A percentile compares a stretch with the other conserved stretches of the same genome.
phyloP scores from a whole-genome alignment of 345 rosid genomes.

The Diplotaxis tenuifolia region DNA sequence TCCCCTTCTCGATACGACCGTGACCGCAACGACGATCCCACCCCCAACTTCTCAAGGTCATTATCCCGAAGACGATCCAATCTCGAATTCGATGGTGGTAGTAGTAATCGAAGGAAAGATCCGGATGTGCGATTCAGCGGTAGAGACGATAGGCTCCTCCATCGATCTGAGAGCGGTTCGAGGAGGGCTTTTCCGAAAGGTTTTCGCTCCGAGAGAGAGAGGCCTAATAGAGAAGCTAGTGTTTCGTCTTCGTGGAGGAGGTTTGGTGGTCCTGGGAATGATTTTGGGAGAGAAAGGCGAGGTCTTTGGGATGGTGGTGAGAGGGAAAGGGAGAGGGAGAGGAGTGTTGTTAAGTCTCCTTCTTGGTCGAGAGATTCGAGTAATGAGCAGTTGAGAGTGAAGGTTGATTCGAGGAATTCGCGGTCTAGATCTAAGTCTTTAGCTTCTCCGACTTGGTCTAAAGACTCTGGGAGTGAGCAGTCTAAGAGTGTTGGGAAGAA shows the following conservation, averaged over 20 bases:
- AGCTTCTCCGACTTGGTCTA: slow-evolving; percentile 76
- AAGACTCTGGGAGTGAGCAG: slow-evolving; percentile 83
- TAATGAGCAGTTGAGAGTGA: slow-evolving; percentile 40
- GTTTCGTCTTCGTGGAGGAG: slow-evolving; percentile 82
- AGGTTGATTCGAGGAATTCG: slow-evolving; percentile 40
- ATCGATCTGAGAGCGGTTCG: slow-evolving; percentile 76
- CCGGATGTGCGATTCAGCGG: slow-evolving; percentile 48
- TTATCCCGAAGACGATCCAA: slow-evolving; percentile 56
- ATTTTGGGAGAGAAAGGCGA: slow-evolving; percentile 38
- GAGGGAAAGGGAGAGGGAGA: slow-evolving; percentile 44
- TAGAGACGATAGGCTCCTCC: slow-evolving; percentile 44
- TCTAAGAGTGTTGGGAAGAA: slow-evolving; percentile 52
- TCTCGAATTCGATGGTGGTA: slow-evolving; percentile 54
- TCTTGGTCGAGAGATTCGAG: slow-evolving; percentile 55
- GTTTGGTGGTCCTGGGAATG: slow-evolving; percentile 49
- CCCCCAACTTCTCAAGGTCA: slow-evolving; percentile 39
- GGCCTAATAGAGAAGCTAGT: slow-evolving; percentile 68
- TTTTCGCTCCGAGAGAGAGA: slow-evolving; percentile 79
- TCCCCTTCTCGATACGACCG: slow-evolving; percentile 65
- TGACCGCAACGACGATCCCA: slow-evolving; percentile 54
- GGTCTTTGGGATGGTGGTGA: slow-evolving; percentile 32
- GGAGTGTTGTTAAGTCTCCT: slow-evolving; percentile 53
- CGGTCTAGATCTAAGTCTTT: slow-evolving; percentile 50
- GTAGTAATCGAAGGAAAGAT: slow-evolving; percentile 49
- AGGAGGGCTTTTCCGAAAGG: slow-evolving; percentile 85